Evolutionary conservation across 176 grass and related monocot species (phyloP).

Genomic region (Oryza nivara): DNA sequence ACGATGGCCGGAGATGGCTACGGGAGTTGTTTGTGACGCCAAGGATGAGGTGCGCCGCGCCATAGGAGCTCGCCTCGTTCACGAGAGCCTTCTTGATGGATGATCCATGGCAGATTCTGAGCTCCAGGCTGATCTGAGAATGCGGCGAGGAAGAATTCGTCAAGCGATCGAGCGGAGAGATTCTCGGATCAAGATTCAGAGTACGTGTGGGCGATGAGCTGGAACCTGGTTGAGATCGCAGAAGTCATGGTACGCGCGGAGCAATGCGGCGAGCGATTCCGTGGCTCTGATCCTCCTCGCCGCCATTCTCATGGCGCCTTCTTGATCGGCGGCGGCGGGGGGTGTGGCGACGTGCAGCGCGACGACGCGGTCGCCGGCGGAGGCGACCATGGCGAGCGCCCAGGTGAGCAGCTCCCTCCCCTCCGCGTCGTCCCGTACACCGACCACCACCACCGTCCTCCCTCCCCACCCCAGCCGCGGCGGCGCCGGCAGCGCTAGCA

Average conservation of each 20-base stretch:
- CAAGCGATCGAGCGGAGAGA: neutral
- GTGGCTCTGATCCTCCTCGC: neutral
- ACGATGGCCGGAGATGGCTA: neutral
- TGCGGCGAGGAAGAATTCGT: neutral
- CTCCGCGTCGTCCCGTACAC: slow-evolving; percentile 59
- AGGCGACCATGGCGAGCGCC: slow-evolving; percentile 75
- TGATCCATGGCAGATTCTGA: slow-evolving; percentile 55
- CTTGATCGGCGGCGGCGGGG: too few relatives aligned
- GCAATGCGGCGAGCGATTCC: slow-evolving; percentile 51
- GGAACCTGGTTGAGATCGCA: slow-evolving; percentile 76
- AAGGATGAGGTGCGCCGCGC: slow-evolving; percentile 62
- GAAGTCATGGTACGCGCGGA: slow-evolving; percentile 67
- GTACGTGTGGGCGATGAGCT: neutral
- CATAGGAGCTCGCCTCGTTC: slow-evolving; percentile 48
- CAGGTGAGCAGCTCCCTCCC: slow-evolving; percentile 83
- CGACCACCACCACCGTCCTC: slow-evolving; percentile 75
- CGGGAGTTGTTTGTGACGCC: slow-evolving; percentile 53
- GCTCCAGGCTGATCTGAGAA: slow-evolving; percentile 74
- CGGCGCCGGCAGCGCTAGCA: neutral
- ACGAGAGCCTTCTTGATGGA: slow-evolving; percentile 68
- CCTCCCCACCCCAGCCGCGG: neutral
- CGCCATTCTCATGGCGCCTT: neutral
- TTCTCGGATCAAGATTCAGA: neutral
- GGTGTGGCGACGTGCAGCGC: slow-evolving; percentile 59
- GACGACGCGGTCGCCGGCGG: slow-evolving; percentile 63